These are phyloP conservation scores for Phialophora chinensis DNA, from an alignment of 2,329 filamentous ascomycete genomes.

Conservation along the genomic window DNA sequence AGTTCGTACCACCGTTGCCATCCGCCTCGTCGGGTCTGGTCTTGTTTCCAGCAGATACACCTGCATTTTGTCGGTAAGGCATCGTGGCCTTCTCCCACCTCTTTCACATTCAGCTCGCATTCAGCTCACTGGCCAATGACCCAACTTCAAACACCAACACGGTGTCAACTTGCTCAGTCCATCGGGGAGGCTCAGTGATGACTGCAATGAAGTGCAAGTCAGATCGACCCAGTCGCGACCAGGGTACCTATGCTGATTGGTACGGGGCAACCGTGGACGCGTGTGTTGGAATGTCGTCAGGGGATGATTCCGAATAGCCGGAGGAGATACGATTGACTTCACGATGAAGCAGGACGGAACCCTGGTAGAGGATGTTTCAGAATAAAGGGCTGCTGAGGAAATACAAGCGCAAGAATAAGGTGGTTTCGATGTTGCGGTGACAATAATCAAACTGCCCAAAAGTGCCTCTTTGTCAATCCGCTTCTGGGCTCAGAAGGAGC, in stretches of 20 bases:
- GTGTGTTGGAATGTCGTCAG: conserved; percentile 32
- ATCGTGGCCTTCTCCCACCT: conserved; percentile 29
- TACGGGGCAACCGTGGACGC: conserved; percentile 26
- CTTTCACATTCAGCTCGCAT: conserved; percentile 29
- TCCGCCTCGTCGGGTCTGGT: conserved; percentile 35
- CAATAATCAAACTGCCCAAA: conserved; percentile 22
- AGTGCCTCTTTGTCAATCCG: conserved; percentile 18
- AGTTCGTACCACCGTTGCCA: conserved; percentile 37
- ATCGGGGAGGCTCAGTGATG: conserved; percentile 12
- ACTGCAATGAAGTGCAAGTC: conserved; percentile 23
- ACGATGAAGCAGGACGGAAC: conserved; percentile 8
- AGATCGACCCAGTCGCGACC: conserved; percentile 34
- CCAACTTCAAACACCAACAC: conserved; percentile 30
- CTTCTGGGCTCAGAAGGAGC: conserved; percentile 10
- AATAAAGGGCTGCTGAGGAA: neutral
- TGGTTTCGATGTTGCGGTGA: conserved; percentile 26
- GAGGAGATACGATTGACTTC: conserved; percentile 7
- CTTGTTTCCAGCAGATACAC: conserved; percentile 15
- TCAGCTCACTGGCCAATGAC: conserved; percentile 16
- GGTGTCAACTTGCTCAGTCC: conserved; percentile 29
- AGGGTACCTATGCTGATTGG: conserved; percentile 10
- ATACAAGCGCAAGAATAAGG: conserved; percentile 15
- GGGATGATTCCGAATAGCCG: conserved; percentile 27
- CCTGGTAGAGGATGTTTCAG: conserved; percentile 14
- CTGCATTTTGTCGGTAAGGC: conserved; percentile 36